Evolutionary conservation across 1,284 basidiomycete species (phyloP).

Genomic region (Marasmius sp.): DNA sequence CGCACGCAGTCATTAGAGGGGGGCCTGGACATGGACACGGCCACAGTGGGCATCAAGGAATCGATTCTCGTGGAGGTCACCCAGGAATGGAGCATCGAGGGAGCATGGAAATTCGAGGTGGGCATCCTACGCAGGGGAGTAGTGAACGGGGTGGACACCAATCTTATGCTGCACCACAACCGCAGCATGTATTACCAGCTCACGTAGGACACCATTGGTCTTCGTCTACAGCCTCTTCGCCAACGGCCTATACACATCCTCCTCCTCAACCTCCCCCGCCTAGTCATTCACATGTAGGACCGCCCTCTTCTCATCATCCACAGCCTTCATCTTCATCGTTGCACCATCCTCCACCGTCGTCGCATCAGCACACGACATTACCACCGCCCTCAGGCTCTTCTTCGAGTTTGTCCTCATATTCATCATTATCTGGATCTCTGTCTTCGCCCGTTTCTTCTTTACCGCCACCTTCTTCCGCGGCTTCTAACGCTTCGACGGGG

Average conservation of each 20-base stretch:
- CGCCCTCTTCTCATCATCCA: neutral
- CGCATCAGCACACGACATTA: neutral
- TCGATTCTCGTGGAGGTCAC: neutral
- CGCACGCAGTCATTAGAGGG: neutral
- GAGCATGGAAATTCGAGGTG: neutral
- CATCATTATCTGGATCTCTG: neutral
- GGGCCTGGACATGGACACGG: neutral
- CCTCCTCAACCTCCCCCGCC: neutral
- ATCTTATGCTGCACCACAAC: neutral
- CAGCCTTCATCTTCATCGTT: neutral
- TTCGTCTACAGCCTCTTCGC: neutral
- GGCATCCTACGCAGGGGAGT: neutral
- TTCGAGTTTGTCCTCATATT: neutral
- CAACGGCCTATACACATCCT: neutral
- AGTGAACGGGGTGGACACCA: neutral
- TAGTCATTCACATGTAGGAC: too few relatives aligned
- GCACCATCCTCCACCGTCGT: neutral
- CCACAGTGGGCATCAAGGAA: neutral
- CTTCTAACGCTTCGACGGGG: neutral
- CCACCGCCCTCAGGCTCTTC: neutral
- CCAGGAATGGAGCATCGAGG: neutral
- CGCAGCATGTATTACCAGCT: neutral
- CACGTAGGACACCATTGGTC: neutral
- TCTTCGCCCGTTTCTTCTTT: neutral
- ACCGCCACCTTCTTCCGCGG: neutral